Evolutionary conservation across 495 filamentous ascomycete species (phyloP).

Genomic region (Talaromyces borbonicus): DNA sequence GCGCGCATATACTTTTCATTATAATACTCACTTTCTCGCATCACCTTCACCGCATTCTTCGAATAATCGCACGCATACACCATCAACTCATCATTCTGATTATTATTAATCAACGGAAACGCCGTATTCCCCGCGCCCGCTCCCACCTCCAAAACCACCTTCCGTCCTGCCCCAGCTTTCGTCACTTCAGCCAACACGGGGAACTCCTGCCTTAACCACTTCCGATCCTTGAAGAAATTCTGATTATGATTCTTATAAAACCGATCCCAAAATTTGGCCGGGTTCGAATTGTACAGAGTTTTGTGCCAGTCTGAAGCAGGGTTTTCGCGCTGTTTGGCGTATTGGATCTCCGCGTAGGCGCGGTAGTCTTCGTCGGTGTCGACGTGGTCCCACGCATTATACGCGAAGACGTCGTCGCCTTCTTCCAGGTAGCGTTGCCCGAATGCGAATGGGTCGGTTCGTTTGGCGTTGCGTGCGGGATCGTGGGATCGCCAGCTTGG

Average conservation of each 20-base stretch:
- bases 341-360: constrained; percentile 71
- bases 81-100: constrained; percentile 66
- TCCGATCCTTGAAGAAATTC: constrained; percentile 98
- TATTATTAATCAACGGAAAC: constrained; percentile 75
- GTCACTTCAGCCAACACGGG: constrained; percentile 68
- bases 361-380: constrained; percentile 73
- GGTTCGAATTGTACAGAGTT: constrained; percentile 73
- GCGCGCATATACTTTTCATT: constrained; percentile 60
- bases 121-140: constrained; percentile 95
- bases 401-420: constrained; percentile 80
- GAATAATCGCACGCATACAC: constrained; percentile 93
- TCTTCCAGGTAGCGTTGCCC: constrained; percentile 76
- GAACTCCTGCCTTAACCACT: constrained; percentile 94
- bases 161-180: constrained; percentile 45
- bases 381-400: constrained; percentile 99
- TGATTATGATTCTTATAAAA: constrained; percentile 93
- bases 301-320: constrained; percentile 86
- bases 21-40: constrained; percentile 60
- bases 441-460: constrained; percentile 87
- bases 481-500: constrained; percentile 41
- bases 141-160: constrained; percentile 76
- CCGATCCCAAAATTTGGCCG: constrained; percentile 90
- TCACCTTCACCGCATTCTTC: constrained; percentile 79
- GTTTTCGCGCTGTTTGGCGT: constrained; percentile 65
- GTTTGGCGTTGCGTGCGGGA: constrained; percentile 55